Evolutionary conservation across 2,329 filamentous ascomycete species (phyloP), one percentile per base, ranked within the genome.

Genomic region (Fusarium pseudonygamai): DNA sequence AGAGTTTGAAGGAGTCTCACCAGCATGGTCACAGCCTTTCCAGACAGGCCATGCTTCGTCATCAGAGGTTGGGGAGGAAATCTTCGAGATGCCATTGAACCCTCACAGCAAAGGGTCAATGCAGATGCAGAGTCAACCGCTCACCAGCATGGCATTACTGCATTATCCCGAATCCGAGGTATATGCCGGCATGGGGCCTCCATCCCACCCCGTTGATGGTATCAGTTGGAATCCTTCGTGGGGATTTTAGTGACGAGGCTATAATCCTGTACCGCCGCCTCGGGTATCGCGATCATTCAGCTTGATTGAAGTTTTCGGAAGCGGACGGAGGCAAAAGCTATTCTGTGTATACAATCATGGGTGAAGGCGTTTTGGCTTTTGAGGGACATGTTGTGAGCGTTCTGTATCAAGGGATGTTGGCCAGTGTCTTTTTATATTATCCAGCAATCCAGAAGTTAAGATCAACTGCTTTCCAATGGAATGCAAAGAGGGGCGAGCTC

Each of bases 61-160:
- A 26, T 69, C 75, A n/a, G 75, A 78, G 15, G 64, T 57, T 24
- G 58, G 67, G 34, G 75, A 77, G 16, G 74, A 75, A 26, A 64
- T 73, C 45, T 77, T 78, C 43, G 76, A 78, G 34, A 75, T 75
- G 72, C 4, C 64, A 14, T 45, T 76, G 32, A 73, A 77, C 22
- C 61, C 64, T 11, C 71, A 73, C 30, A 58, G 30, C 22, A 75
- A 76, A 28, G 58, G 57, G 30, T 20, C 74, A 32, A 67, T 73
- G 26, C 28, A 64, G 40, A 67, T 73, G 59, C 61, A 69, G 28
- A 47, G 52, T 11, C 72, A 71, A 32, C n/a, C 58, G 22, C 68
- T 75, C 22, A 42, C 61, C 13, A 43, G 42, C 30, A 60, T 71
- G 32, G 12, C 43, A 28, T 65, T 56, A 11, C 59, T 71, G 22